Conservation (phyloP, 169 alveolate genomes). For the Plasmodium chabaudi region DNA sequence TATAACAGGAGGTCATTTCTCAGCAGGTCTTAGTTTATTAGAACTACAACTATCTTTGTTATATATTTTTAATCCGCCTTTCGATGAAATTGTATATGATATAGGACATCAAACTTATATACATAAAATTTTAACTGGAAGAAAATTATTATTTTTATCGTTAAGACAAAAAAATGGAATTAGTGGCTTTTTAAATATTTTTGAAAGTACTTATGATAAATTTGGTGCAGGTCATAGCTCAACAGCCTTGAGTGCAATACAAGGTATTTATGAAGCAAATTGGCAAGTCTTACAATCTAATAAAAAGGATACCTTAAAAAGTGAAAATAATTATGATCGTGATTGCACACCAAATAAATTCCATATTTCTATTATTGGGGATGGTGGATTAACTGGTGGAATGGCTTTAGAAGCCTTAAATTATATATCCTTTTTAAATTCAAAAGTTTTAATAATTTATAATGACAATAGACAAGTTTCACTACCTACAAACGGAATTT, state of each 20-base stretch:
- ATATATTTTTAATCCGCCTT: conserved; percentile 88
- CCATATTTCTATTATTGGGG: conserved; percentile 90
- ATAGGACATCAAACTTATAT: conserved; percentile 90
- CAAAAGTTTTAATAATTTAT: conserved; percentile 87
- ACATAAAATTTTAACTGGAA: conserved; percentile 92
- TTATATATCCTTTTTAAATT: conserved; percentile 84
- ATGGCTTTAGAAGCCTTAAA: conserved; percentile 92
- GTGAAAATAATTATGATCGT: neutral
- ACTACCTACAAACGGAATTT: conserved; percentile 86
- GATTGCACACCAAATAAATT: conserved; percentile 15
- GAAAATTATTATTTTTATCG: conserved; percentile 86
- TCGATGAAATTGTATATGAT: conserved; percentile 88
- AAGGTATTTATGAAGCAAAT: conserved; percentile 84
- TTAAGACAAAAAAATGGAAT: conserved; percentile 87
- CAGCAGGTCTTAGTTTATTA: conserved; percentile 88
- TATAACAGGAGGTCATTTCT: conserved; percentile 90
- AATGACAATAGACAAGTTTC: conserved; percentile 91
- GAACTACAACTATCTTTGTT: conserved; percentile 89
- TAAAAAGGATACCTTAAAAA: neutral
- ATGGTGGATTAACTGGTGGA: conserved; percentile 93
- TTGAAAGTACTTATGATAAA: conserved; percentile 88
- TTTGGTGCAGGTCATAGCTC: conserved; percentile 94
- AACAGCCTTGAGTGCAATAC: conserved; percentile 89
- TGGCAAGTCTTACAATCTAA: conserved; percentile 33
- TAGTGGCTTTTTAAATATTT: conserved; percentile 87